Percentiles rank a stretch among this genome's conserved stretches.
Conservation (phyloP, 352 stramenopile genomes). For the Phytophthora quininea region DNA sequence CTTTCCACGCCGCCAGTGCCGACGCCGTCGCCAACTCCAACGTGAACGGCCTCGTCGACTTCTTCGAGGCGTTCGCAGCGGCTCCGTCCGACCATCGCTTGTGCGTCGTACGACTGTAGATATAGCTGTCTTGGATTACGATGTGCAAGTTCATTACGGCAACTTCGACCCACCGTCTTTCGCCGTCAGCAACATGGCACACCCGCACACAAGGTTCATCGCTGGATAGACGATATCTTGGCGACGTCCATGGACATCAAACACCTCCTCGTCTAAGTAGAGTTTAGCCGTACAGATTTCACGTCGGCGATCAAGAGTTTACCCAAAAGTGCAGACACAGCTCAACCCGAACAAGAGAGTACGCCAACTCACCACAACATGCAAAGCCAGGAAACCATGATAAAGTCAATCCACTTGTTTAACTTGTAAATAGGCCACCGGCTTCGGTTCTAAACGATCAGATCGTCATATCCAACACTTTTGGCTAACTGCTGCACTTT, state of each 20-base stretch:
- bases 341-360: not conserved
- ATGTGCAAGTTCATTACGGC: slow-evolving; percentile 55
- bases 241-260: slow-evolving; percentile 36
- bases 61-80: too few relatives aligned
- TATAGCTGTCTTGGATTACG: slow-evolving; percentile 41
- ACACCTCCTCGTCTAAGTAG: slow-evolving; percentile 34
- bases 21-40: too few relatives aligned
- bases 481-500: slow-evolving; percentile 51
- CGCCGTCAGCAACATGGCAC: slow-evolving; percentile 36
- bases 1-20: too few relatives aligned
- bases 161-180: slow-evolving; percentile 46
- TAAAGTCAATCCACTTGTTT: too few relatives aligned
- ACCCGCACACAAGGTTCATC: slow-evolving; percentile 52
- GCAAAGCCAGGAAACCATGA: too few relatives aligned
- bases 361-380: too few relatives aligned
- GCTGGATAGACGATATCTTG: slow-evolving; percentile 42
- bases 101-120: slow-evolving; percentile 55
- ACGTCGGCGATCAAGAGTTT: slow-evolving; percentile 41
- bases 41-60: too few relatives aligned
- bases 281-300: slow-evolving; percentile 63
- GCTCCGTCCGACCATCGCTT: slow-evolving; percentile 48
- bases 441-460: slow-evolving; percentile 20
- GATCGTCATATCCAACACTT: slow-evolving; percentile 29
- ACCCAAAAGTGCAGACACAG: not conserved
- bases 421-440: slow-evolving; percentile 25